Percentiles rank a stretch among this genome's conserved stretches.
These are phyloP conservation scores for Amanita molliuscula DNA, from an alignment of 768 basidiomycete species.

Conservation along the genomic window DNA sequence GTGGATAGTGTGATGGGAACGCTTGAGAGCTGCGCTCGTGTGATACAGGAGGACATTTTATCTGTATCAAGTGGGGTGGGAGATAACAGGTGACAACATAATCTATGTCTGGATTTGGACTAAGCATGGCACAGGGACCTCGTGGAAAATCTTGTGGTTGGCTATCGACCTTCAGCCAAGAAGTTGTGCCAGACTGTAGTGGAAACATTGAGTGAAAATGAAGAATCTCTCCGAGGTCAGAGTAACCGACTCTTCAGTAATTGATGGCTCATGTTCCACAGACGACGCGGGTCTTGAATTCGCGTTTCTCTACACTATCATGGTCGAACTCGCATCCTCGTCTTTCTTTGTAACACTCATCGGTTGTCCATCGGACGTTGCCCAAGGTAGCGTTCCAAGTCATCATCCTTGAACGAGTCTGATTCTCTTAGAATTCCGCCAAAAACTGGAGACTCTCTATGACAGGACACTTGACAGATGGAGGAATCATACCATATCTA, in stretches of 20 bases:
- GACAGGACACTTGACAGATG: conserved; percentile 41
- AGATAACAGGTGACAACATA: conserved; percentile 26
- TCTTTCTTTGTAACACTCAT: conserved; percentile 2
- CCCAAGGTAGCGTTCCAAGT: conserved; percentile 21
- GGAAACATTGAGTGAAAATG: conserved; percentile 27
- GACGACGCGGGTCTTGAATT: background rate
- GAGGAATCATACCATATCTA: conserved; percentile 33
- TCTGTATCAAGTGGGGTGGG: conserved; percentile 32
- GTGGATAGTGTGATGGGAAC: conserved; percentile 46
- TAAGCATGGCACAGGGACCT: conserved; percentile 24
- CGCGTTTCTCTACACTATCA: conserved; percentile 3
- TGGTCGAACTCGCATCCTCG: conserved; percentile 10
- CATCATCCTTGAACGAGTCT: background rate
- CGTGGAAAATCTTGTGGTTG: conserved; percentile 27
- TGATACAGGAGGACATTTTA: conserved; percentile 50
- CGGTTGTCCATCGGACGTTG: conserved; percentile 6
- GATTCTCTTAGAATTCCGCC: conserved; percentile 36
- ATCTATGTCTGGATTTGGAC: background rate
- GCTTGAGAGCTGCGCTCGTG: conserved; percentile 49
- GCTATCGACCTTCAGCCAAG: conserved; percentile 44
- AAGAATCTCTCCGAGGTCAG: conserved; percentile 16
- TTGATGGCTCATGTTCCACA: background rate
- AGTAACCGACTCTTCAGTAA: background rate
- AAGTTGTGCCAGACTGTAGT: conserved; percentile 31
- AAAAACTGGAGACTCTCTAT: conserved; percentile 29